A percentile compares a stretch with the other conserved stretches of the same genome.
Evolutionary conservation across 2,329 filamentous ascomycete genomes (phyloP).

Genomic region (Pseudonectria foliicola): DNA sequence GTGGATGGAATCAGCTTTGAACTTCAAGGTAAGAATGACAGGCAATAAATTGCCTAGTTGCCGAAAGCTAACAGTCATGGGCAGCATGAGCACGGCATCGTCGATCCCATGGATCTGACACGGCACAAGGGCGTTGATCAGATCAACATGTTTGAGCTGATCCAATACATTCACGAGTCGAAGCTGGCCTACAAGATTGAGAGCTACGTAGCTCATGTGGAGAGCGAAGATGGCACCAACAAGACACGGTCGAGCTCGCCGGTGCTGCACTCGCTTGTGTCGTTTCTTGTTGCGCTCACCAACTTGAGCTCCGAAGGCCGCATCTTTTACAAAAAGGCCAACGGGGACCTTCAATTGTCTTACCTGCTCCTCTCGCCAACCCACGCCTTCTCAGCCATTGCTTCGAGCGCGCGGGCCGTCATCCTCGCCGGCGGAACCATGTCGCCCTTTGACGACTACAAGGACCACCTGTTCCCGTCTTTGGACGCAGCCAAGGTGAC

Average conservation of each 20-base stretch:
- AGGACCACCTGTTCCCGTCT: constrained; percentile 75
- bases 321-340: constrained; percentile 53
- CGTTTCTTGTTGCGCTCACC: constrained; percentile 72
- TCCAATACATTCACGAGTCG: constrained; percentile 82
- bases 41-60: background rate
- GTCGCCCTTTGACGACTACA: constrained; percentile 93
- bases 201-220: constrained; percentile 65
- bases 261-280: constrained; percentile 47
- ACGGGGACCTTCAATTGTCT: constrained; percentile 54
- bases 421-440: constrained; percentile 93
- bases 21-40: constrained; percentile 35
- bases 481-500: constrained; percentile 56
- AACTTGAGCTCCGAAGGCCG: constrained; percentile 71
- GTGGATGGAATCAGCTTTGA: constrained; percentile 54
- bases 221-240: constrained; percentile 35
- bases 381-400: constrained; percentile 82
- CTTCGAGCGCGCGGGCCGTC: constrained; percentile 75
- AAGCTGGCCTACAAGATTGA: constrained; percentile 94
- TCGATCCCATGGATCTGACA: constrained; percentile 66
- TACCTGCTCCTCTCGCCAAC: constrained; percentile 90
- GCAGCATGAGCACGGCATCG: constrained; percentile 52
- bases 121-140: constrained; percentile 84
- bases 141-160: constrained; percentile 86
- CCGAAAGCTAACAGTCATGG: background rate
- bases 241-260: constrained; percentile 32